Base-by-base conservation (phyloP, 192 early-diverging fungal genomes). In the Dimargaris cristalligena region DNA sequence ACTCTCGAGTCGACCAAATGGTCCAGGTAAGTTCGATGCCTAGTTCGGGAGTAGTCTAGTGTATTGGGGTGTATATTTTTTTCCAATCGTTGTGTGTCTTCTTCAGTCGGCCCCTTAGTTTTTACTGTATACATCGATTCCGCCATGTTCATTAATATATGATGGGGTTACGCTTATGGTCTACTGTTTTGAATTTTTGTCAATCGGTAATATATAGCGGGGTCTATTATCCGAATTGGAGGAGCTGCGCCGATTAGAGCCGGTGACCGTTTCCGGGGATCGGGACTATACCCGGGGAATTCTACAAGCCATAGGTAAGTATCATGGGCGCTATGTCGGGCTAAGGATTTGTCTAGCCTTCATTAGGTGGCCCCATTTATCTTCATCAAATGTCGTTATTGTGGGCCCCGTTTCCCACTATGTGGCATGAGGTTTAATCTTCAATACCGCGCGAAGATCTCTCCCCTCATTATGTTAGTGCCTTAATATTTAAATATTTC, bases 1-100 rank as follows among this genome's bases (percentile, higher is more conserved):
- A 95, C 62, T 67, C 69, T 16, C 82, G 94, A 14, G 86, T 95
- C 2, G 85, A 87, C 61, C 74, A 70, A n/a, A 98, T 98, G 94
- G 79, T 94, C 44, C 69, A 84, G 64, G 86, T 80, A 63, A 55
- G 30, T 44, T 29, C n/a, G 3, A 1, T 44, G n/a, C 13, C 44
- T 44, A 16, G 52, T 26, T 22, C 14, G 8, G 13, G 30, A 22
- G 14, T 16, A 1, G 0, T 23, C 11, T 38, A 25, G 25, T 28
- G 50, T 29, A 25, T n/a, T 48, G 67, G 67, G 62, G 6, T 76
- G 79, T 4, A 60, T 83, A 0, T 88, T 78, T 69, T 73, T 75
- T n/a, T n/a, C n/a, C n/a, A n/a, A n/a, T n/a, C n/a, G n/a, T 0
- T 72, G 76, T 34, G 67, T 85, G 18, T 61, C 66, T 33, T 63